Conservation (phyloP, 139 green algal species). For the Chlamydomonas schloesseri region DNA sequence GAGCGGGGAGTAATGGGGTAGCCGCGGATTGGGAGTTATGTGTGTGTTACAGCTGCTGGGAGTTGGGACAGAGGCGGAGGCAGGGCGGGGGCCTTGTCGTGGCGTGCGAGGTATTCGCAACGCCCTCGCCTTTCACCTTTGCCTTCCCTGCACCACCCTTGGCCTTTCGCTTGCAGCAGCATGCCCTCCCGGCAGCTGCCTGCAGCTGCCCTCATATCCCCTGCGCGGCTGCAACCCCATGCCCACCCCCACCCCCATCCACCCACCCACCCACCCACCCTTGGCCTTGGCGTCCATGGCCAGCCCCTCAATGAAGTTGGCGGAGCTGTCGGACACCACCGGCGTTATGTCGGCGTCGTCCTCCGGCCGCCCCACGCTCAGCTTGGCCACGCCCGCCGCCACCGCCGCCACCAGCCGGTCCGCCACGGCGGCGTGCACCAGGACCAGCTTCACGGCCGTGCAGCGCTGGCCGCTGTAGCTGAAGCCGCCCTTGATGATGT, state of each 20-base stretch:
- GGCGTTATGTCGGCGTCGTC: slow-evolving; percentile 92
- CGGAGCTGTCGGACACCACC: slow-evolving; percentile 79
- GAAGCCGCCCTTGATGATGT: slow-evolving; percentile 96
- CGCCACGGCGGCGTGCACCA: slow-evolving; percentile 79
- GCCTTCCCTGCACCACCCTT: too few relatives aligned
- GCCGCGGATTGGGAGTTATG: background rate
- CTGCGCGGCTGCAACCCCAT: too few relatives aligned
- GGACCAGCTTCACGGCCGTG: slow-evolving; percentile 94
- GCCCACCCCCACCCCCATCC: too few relatives aligned
- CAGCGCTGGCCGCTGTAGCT: slow-evolving; percentile 94
- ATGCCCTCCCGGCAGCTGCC: too few relatives aligned
- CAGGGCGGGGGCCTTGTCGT: too few relatives aligned
- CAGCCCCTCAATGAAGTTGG: slow-evolving; percentile 94
- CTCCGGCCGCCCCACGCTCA: slow-evolving; percentile 89
- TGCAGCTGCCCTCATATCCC: too few relatives aligned
- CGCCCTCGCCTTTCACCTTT: too few relatives aligned
- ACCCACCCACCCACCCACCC: slow-evolving; percentile 38
- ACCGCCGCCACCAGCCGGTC: slow-evolving; percentile 84
- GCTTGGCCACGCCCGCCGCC: slow-evolving; percentile 70
- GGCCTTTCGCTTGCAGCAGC: too few relatives aligned
- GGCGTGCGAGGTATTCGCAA: too few relatives aligned
- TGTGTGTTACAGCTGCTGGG: background rate
- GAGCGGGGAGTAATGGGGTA: background rate
- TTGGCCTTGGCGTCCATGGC: slow-evolving; percentile 79
- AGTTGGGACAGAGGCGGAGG: background rate